Evolutionary conservation across 306 rosid genomes (phyloP), one percentile per base, ranked within the genome.

Genomic region (Neltuma alba): DNA sequence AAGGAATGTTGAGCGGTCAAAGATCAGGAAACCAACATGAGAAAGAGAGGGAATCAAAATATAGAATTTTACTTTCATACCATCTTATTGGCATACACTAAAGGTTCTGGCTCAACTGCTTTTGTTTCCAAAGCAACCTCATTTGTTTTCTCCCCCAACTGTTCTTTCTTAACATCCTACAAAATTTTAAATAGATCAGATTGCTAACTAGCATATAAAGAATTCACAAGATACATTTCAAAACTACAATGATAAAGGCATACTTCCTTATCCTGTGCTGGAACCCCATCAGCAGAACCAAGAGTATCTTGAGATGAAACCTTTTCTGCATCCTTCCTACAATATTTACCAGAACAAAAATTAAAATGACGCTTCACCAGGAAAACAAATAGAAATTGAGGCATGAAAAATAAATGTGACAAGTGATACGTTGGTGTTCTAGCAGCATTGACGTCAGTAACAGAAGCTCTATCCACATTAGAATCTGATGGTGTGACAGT

Each of bases 11-110:
- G 14, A 45, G 47, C 71, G 40, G 23, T 81, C 61, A 72, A 62
- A 44, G 60, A 61, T 67, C 72, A 78, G 66, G 81, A 82, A 84
- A 63, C 65, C 40, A 79, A 71, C 50, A 74, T 71, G 0, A 20
- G 11, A 61, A 62, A 74, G 21, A 77, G 72, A 82, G 27, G 68
- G 73, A 73, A 63, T 41, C 66, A 47, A 72, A 72, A 79, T 62
- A 60, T 27, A 42, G 62, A 72, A 48, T 45, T 79, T 70, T 76
- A 61, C 31, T 58, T 9, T 57, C 71, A 42, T 88, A 94, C 98
- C 92, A 70, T 87, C 87, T 92, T 94, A 85, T 89, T 89, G 27
- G 83, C 91, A 85, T 87, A 92, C 57, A 80, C 84, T 67, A 86
- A 42, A 76, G 92, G 82, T 65, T 91, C 97, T 60, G 84, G 93